A percentile compares a stretch with the other conserved stretches of the same genome.
These are phyloP conservation scores for Emergomyces pasteurianus DNA, from an alignment of 2,329 filamentous ascomycete genomes.

Conservation along the genomic window DNA sequence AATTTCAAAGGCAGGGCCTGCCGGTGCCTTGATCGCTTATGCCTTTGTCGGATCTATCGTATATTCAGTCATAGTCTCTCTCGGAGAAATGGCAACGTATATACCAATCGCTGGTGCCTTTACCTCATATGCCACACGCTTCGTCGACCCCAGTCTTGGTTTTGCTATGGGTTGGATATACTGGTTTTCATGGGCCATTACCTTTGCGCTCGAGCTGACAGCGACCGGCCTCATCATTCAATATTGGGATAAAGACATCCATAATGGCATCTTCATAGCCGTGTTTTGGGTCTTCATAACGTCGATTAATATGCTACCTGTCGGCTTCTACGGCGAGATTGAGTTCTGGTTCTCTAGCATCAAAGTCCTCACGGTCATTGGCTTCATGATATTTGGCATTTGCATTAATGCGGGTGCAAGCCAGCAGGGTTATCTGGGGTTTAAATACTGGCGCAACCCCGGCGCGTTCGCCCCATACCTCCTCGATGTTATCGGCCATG, in stretches of 20 bases:
- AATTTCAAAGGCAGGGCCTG: slow-evolving; percentile 52
- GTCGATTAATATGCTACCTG: slow-evolving; percentile 56
- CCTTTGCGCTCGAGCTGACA: slow-evolving; percentile 60
- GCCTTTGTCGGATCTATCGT: slow-evolving; percentile 59
- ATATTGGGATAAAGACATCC: slow-evolving; percentile 54
- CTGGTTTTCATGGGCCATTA: slow-evolving; percentile 67
- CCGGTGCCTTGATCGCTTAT: slow-evolving; percentile 56
- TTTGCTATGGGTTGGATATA: slow-evolving; percentile 77
- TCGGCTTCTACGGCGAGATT: slow-evolving; percentile 61
- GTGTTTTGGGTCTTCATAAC: slow-evolving; percentile 64
- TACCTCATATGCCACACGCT: slow-evolving; percentile 62
- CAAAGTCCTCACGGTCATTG: slow-evolving; percentile 63
- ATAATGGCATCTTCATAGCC: slow-evolving; percentile 59
- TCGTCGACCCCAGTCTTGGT: slow-evolving; percentile 59
- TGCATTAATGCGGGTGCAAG: slow-evolving; percentile 63
- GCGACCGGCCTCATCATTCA: slow-evolving; percentile 64
- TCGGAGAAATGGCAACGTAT: slow-evolving; percentile 61
- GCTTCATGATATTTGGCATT: slow-evolving; percentile 66
- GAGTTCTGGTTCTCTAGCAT: slow-evolving; percentile 70
- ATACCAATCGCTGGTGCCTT: slow-evolving; percentile 68
- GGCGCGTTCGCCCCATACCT: slow-evolving; percentile 48
- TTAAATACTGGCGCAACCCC: slow-evolving; percentile 56
- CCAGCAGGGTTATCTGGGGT: slow-evolving; percentile 58
- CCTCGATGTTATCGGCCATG: slow-evolving; percentile 40
- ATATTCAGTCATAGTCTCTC: slow-evolving; percentile 59